Evolutionary conservation across 2,329 filamentous ascomycete genomes (phyloP), one percentile per base, ranked within the genome.

Genomic region (Grosmannia serpens): DNA sequence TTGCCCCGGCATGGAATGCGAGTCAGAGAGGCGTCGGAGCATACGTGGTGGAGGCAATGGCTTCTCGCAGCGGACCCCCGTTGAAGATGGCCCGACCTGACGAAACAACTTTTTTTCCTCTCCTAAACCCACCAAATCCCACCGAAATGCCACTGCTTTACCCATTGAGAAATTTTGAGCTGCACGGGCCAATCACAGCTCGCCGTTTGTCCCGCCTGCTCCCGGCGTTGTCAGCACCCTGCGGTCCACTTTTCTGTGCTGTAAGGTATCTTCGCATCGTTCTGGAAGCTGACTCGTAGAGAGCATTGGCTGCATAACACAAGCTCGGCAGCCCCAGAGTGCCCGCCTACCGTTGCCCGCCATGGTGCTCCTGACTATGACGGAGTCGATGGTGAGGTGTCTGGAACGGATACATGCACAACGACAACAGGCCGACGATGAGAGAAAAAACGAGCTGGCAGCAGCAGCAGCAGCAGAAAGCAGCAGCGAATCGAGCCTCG

Each of bases 361-460:
- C 7, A 92, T 92, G 88, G 87, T 91, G 22, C 76, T 88, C 50
- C 82, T 94, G 49, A 88, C 85, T n/a, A 86, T 90, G 77, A 91
- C 87, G 4, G 70, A 80, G 65, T 75, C 81, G 64, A 82, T 89
- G 33, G 81, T 86, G 72, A 82, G 83, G 69, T 86, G 80, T 0
- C 67, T 91, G 13, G 65, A 74, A 20, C 17, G 69, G 69, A 11
- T 57, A 27, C 60, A 57, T 10, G 47, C 24, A 24, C 9, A 22
- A 15, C 29, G 31, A 53, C 31, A 8, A 22, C 8, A 17, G n/a
- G 20, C 5, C 7, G 13, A 15, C 33, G 51, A 27, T 17, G n/a
- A 35, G 4, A 50, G 4, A 41, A n/a, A 44, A n/a, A 15, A 35
- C 22, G 41, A 33, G 15, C 13, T 3, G 26, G 8, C 27, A 10